Conservation (phyloP, 805 yeast genomes). For the Candida tallmaniae region DNA sequence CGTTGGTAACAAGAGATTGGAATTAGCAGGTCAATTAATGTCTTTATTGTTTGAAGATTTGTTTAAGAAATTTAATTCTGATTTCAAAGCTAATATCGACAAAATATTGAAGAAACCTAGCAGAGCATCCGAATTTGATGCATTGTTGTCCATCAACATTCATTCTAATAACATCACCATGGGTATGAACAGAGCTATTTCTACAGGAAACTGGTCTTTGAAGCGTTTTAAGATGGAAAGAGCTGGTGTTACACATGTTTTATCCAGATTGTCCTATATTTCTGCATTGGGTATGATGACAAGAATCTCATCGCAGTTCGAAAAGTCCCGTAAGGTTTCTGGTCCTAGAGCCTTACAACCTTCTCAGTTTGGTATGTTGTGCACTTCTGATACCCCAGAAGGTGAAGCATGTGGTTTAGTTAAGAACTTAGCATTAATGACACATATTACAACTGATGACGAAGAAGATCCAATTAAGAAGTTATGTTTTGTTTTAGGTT, state of each 20-base stretch:
- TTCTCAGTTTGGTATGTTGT: slow-evolving; percentile 97
- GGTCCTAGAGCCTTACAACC: slow-evolving; percentile 99
- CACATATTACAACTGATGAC: slow-evolving; percentile 97
- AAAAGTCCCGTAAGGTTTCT: slow-evolving; percentile 93
- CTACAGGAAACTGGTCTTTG: slow-evolving; percentile 98
- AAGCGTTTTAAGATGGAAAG: slow-evolving; percentile 99
- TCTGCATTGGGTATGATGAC: slow-evolving; percentile 99
- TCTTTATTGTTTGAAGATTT: slow-evolving; percentile 93
- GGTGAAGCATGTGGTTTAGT: slow-evolving; percentile 99
- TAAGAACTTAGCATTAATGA: slow-evolving; percentile 94
- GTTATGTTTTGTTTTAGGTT: slow-evolving; percentile 79
- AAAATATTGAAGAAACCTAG: slow-evolving; percentile 91
- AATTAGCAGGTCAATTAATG: slow-evolving; percentile 95
- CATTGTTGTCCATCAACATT: slow-evolving; percentile 79
- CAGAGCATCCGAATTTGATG: slow-evolving; percentile 93
- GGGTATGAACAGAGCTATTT: slow-evolving; percentile 93
- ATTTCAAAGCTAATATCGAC: slow-evolving; percentile 91
- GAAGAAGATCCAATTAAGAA: slow-evolving; percentile 85
- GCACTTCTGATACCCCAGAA: slow-evolving; percentile 98
- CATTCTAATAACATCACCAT: slow-evolving; percentile 91
- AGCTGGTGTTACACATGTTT: slow-evolving; percentile 97
- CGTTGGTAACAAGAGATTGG: slow-evolving; percentile 96
- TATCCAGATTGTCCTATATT: slow-evolving; percentile 85
- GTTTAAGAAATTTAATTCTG: slow-evolving; percentile 92
- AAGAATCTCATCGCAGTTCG: slow-evolving; percentile 97